A percentile compares a stretch with the other conserved stretches of the same genome.
These are phyloP conservation scores for Botryobasidium botryosum DNA, from an alignment of 768 basidiomycete species.

Conservation along the genomic window DNA sequence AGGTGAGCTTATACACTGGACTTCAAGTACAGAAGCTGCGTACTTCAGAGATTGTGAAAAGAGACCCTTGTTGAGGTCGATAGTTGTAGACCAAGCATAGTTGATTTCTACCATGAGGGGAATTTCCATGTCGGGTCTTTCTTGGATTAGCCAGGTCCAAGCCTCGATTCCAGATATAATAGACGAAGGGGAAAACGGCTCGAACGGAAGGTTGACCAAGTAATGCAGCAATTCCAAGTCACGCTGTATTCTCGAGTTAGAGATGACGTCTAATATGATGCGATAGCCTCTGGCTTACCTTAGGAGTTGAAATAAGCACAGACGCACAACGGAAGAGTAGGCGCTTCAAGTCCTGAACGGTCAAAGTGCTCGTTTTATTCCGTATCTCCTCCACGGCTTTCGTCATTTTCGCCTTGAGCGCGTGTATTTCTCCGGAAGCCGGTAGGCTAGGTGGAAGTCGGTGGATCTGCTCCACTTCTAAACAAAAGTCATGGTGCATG, in stretches of 20 bases:
- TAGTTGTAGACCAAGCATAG: conserved; percentile 73
- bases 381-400: conserved; percentile 50
- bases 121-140: conserved; percentile 67
- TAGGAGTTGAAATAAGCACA: conserved; percentile 43
- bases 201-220: conserved; percentile 75
- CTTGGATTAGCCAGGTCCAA: conserved; percentile 92
- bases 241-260: conserved; percentile 30
- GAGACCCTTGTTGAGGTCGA: conserved; percentile 60
- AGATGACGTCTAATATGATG: neutral
- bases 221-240: conserved; percentile 77
- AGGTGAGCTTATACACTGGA: neutral
- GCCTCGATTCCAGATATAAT: conserved; percentile 80
- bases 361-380: conserved; percentile 53
- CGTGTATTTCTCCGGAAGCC: conserved; percentile 41
- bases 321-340: conserved; percentile 79
- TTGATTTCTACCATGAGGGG: conserved; percentile 72
- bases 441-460: conserved; percentile 43
- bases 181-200: conserved; percentile 72
- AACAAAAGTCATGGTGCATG: neutral
- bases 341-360: conserved; percentile 67
- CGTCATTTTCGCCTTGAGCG: conserved; percentile 50
- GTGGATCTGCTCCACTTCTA: conserved; percentile 43
- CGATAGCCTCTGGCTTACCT: conserved; percentile 30
- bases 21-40: conserved; percentile 16
- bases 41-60: conserved; percentile 74